A percentile compares a stretch with the other conserved stretches of the same genome.
phyloP scores from a whole-genome alignment of 768 basidiomycete species.

The Amanita rubescens region DNA sequence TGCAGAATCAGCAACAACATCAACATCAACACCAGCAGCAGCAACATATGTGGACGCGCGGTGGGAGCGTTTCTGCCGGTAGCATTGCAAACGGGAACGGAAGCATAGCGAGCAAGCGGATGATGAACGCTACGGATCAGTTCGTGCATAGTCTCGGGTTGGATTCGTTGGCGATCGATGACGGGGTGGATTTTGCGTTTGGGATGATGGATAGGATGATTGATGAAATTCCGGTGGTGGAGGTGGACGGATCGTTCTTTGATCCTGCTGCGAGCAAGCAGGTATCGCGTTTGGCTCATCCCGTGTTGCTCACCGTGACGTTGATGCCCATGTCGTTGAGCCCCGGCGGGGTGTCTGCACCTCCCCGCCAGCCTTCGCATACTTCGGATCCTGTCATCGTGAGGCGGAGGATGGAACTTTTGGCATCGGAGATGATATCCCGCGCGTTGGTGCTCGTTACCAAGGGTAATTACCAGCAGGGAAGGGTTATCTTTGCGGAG shows the following conservation, averaged over 20 bases:
- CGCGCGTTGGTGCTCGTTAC: conserved; percentile 89
- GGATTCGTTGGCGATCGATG: conserved; percentile 66
- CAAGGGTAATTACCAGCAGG: conserved; percentile 84
- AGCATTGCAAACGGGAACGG: background rate
- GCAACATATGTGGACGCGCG: conserved; percentile 6
- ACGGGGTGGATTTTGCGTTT: conserved; percentile 67
- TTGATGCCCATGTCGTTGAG: conserved; percentile 53
- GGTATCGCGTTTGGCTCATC: conserved; percentile 84
- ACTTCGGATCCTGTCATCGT: conserved; percentile 84
- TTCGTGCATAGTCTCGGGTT: conserved; percentile 85
- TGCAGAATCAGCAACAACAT: background rate
- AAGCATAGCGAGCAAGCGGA: conserved; percentile 17
- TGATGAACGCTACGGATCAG: conserved; percentile 78
- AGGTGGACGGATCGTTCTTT: conserved; percentile 93
- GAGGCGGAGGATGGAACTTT: conserved; percentile 90
- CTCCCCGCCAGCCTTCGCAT: conserved; percentile 34
- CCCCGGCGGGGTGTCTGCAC: background rate
- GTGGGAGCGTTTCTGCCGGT: conserved; percentile 9
- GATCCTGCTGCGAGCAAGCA: conserved; percentile 83
- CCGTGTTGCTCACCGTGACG: conserved; percentile 91
- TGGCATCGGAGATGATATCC: conserved; percentile 96
- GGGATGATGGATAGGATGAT: conserved; percentile 97
- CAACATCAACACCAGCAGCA: no score
- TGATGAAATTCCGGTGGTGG: conserved; percentile 94
- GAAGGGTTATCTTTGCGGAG: conserved; percentile 84